These are phyloP conservation scores for Nidularia sp. DNA, from an alignment of 768 basidiomycete species.

Conservation along the genomic window DNA sequence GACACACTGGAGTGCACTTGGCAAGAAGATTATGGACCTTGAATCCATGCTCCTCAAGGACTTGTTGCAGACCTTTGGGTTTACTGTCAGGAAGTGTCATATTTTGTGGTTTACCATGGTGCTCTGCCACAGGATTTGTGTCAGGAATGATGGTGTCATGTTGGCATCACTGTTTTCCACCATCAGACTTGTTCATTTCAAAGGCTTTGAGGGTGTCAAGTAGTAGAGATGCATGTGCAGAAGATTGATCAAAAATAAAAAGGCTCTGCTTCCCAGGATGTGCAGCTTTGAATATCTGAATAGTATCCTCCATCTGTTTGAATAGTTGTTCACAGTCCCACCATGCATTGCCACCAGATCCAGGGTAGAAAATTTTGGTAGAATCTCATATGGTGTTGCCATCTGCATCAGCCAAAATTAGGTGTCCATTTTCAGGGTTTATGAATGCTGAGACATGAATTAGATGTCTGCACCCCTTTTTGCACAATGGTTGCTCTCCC, in stretches of 20 bases:
- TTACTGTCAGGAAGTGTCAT: conserved; percentile 25
- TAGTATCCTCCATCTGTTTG: conserved; percentile 23
- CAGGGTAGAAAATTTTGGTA: conserved; percentile 29
- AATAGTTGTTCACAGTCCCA: conserved; percentile 32
- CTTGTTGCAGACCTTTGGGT: conserved; percentile 1
- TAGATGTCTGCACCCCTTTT: conserved; percentile 25
- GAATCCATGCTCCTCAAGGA: background rate
- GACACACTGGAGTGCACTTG: conserved; percentile 6
- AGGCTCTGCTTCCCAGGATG: conserved; percentile 23
- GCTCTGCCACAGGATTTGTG: conserved; percentile 19
- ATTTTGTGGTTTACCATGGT: conserved; percentile 22
- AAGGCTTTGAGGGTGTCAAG: conserved; percentile 33
- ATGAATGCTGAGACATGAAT: conserved; percentile 41
- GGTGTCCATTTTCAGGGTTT: conserved; percentile 22
- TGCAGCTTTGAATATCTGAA: conserved; percentile 27
- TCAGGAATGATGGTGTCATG: conserved; percentile 30
- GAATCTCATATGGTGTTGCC: conserved; percentile 24
- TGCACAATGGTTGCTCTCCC: conserved; percentile 15
- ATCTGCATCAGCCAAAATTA: conserved; percentile 16
- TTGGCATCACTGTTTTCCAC: conserved; percentile 29
- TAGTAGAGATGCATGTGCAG: conserved; percentile 30
- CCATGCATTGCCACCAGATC: conserved; percentile 28
- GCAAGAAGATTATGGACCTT: background rate
- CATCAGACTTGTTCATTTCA: conserved; percentile 35
- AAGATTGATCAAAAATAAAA: conserved; percentile 39